Conservation (phyloP, 257 asterid genomes). For the Solanum dulcamara region DNA sequence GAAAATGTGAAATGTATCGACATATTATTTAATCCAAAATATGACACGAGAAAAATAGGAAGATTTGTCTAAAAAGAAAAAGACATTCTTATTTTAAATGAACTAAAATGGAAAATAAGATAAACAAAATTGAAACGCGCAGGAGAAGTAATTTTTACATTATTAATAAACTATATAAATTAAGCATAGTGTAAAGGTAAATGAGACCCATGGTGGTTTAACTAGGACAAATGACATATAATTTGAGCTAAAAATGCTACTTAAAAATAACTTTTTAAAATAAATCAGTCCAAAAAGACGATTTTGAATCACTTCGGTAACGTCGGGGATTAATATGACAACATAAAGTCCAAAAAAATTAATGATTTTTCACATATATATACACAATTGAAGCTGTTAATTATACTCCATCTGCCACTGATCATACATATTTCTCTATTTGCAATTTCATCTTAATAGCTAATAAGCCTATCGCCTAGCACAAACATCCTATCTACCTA, state of each 20-base stretch:
- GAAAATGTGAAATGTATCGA: too few species aligned
- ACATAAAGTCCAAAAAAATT: neutral
- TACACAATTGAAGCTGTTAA: neutral
- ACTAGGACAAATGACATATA: neutral
- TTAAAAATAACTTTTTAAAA: neutral
- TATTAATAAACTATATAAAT: too few species aligned
- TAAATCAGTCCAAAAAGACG: neutral
- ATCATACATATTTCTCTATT: neutral
- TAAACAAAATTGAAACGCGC: too few species aligned
- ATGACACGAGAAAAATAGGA: too few species aligned
- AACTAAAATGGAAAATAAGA: neutral
- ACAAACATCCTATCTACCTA: too few species aligned
- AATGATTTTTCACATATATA: neutral
- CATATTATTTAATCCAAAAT: too few species aligned
- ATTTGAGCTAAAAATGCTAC: neutral
- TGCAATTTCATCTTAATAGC: neutral
- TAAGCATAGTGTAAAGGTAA: too few species aligned
- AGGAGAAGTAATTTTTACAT: too few species aligned
- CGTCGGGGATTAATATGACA: neutral
- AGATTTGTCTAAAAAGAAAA: too few species aligned
- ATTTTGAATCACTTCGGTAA: neutral
- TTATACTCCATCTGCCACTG: neutral
- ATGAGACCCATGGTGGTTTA: too few species aligned
- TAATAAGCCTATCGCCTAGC: neutral
- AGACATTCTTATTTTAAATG: too few species aligned